These are phyloP conservation scores for Trichophaea hybrida DNA, from an alignment of 2,329 filamentous ascomycete genomes.

Conservation along the genomic window DNA sequence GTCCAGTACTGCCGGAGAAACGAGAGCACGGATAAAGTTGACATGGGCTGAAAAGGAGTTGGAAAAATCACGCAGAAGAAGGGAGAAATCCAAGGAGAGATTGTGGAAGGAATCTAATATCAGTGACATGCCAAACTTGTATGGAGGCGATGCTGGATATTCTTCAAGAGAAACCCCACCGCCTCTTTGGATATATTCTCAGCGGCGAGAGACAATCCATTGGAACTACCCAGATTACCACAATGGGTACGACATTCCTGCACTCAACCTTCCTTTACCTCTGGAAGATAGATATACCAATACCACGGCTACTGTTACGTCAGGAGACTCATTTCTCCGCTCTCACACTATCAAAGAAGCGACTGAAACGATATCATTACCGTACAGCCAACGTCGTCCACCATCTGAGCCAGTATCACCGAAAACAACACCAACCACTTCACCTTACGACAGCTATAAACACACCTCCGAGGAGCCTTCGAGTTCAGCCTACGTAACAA, in stretches of 20 bases:
- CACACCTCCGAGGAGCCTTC: not conserved
- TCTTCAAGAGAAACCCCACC: not conserved
- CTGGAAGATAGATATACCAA: not conserved
- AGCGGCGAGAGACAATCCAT: conserved; percentile 1
- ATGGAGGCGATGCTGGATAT: not conserved
- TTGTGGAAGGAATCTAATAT: not conserved
- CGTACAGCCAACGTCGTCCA: not conserved
- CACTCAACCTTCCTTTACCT: not conserved
- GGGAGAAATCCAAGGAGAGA: not conserved
- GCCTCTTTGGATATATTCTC: not conserved
- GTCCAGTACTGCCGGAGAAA: not conserved
- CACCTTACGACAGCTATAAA: not conserved
- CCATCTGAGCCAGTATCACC: conserved; percentile 2
- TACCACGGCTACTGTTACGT: not conserved
- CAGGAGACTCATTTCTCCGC: not conserved
- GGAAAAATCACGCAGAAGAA: not conserved
- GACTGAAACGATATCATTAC: not conserved
- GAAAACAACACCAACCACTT: not conserved
- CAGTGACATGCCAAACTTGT: not conserved
- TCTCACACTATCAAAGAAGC: not conserved
- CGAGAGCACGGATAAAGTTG: not conserved
- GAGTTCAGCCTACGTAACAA: not conserved
- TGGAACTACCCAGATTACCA: conserved; percentile 4
- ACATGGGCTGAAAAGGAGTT: not conserved
- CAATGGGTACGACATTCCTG: conserved; percentile 2